phyloP scores from a whole-genome alignment of 2,329 filamentous ascomycete species.

The Tolypocladium guangdongense region DNA sequence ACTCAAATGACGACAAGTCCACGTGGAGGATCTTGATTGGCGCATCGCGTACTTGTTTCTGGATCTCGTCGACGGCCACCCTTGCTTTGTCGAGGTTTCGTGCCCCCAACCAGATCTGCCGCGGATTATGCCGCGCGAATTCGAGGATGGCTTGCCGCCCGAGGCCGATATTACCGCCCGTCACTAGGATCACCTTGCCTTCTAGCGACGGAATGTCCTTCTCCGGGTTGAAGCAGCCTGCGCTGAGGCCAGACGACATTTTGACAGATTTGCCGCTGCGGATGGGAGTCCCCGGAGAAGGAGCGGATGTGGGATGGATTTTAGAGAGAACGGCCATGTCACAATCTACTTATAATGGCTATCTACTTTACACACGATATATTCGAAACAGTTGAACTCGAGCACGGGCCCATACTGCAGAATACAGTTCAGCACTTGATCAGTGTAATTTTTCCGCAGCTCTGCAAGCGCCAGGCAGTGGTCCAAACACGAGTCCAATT shows the following conservation, averaged over 20 bases:
- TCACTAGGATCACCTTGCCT: conserved; percentile 68
- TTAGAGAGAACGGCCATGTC: too few species aligned
- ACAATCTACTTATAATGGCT: too few species aligned
- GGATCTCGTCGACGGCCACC: conserved; percentile 26
- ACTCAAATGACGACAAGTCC: conserved; percentile 32
- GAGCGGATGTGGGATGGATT: too few species aligned
- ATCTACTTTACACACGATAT: too few species aligned
- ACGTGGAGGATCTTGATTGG: conserved; percentile 24
- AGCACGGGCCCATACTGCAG: too few species aligned
- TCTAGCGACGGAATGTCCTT: conserved; percentile 51
- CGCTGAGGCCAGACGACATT: not conserved
- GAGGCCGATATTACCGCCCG: conserved; percentile 72
- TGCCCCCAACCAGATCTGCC: conserved; percentile 14
- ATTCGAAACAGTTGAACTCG: too few species aligned
- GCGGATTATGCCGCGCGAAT: conserved; percentile 8
- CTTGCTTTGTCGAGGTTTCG: conserved; percentile 25
- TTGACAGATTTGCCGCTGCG: not conserved
- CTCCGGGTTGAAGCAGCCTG: conserved; percentile 6
- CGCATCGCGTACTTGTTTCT: conserved; percentile 9
- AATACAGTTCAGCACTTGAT: too few species aligned
- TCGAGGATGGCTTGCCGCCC: conserved; percentile 40
- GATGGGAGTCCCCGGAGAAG: too few species aligned
- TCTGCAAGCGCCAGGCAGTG: too few species aligned
- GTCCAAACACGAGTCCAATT: too few species aligned
- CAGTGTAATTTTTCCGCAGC: too few species aligned